A percentile compares a stretch with the other conserved stretches of the same genome.
phyloP scores from a whole-genome alignment of 176 grass and related monocot species.

The Melocanna baccifera region DNA sequence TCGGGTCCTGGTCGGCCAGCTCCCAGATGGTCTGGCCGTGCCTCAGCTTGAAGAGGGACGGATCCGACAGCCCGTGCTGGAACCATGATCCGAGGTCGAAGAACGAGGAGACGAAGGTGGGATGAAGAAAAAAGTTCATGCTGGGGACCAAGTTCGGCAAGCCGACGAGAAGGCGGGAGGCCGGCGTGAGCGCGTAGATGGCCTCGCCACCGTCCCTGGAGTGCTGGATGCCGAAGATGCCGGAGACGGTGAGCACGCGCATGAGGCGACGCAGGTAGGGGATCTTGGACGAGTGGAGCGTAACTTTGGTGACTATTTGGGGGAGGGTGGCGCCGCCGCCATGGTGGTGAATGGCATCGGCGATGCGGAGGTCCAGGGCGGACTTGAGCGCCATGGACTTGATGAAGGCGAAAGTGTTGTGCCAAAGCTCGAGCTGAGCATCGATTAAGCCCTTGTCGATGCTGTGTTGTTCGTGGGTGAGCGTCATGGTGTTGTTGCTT shows the following conservation, averaged over 20 bases:
- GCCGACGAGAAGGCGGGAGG: constrained; percentile 7
- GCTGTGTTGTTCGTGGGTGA: neutral
- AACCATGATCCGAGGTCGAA: constrained; percentile 13
- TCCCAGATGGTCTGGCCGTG: constrained; percentile 17
- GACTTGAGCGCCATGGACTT: constrained; percentile 38
- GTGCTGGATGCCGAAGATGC: constrained; percentile 2
- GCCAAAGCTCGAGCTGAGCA: constrained; percentile 23
- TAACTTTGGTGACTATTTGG: neutral
- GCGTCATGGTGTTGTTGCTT: neutral
- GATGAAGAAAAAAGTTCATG: neutral
- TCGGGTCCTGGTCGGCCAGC: neutral
- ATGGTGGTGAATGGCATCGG: constrained; percentile 21
- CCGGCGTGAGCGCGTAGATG: neutral
- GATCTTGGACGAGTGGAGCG: constrained; percentile 16
- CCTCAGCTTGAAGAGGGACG: constrained; percentile 5
- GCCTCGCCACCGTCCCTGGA: neutral
- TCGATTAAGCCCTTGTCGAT: constrained; percentile 4
- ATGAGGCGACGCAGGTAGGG: constrained; percentile 18
- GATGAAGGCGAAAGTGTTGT: neutral
- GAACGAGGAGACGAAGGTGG: neutral
- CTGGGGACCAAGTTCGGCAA: neutral
- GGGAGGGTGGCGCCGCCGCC: constrained; percentile 2
- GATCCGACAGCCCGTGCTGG: neutral
- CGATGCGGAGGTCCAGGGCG: constrained; percentile 11
- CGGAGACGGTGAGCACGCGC: constrained; percentile 13